phyloP scores from a whole-genome alignment of 768 basidiomycete species.

The Rhodotorula kratochvilovae region DNA sequence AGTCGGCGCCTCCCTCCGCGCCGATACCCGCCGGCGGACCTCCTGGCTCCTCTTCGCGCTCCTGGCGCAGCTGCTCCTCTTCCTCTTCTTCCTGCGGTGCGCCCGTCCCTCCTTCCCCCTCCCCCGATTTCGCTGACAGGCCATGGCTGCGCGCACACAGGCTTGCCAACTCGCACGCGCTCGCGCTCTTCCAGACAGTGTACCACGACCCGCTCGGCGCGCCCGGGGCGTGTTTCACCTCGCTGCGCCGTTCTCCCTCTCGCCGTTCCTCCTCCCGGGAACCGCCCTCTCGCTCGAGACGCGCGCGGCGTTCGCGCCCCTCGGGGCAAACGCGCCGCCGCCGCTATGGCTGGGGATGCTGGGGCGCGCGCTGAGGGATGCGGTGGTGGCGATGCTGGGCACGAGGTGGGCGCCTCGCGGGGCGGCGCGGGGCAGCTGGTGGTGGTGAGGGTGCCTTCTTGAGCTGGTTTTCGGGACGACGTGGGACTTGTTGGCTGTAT shows the following conservation, averaged over 20 bases:
- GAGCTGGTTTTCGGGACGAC: too few relatives aligned
- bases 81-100: slow-evolving; percentile 25
- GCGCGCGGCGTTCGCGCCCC: neutral
- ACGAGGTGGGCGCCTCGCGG: neutral
- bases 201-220: slow-evolving; percentile 32
- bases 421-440: too few relatives aligned
- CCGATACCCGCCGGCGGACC: slow-evolving; percentile 1
- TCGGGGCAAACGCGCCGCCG: too few relatives aligned
- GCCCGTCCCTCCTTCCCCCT: neutral
- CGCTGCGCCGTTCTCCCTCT: neutral
- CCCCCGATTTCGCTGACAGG: too few relatives aligned
- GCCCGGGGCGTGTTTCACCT: slow-evolving; percentile 4
- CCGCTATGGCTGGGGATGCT: too few relatives aligned
- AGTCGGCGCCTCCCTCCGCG: neutral
- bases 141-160: neutral
- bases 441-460: neutral
- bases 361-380: too few relatives aligned
- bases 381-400: too few relatives aligned
- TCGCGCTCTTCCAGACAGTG: slow-evolving; percentile 5
- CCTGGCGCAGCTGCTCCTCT: slow-evolving; percentile 16
- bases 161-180: slow-evolving; percentile 3
- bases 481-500: too few relatives aligned
- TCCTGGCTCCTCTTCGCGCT: slow-evolving; percentile 19
- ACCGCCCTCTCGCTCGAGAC: neutral
- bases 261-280: neutral